phyloP scores from a whole-genome alignment of 495 filamentous ascomycete genomes.

The Penicillium soppii region DNA sequence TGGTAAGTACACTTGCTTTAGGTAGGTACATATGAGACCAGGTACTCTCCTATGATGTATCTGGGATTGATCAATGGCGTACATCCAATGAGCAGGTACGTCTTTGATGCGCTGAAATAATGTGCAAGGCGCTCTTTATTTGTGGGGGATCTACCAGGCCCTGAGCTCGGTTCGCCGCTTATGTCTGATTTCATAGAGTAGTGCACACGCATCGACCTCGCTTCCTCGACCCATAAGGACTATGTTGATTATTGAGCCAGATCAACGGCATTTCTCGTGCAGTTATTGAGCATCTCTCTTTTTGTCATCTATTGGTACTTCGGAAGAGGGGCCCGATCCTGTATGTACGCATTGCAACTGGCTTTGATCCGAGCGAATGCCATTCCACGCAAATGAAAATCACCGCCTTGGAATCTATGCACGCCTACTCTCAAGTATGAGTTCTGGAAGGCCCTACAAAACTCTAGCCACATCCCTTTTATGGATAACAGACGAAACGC shows the following conservation, averaged over 20 bases:
- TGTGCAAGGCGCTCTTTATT: not conserved
- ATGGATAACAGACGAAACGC: not conserved
- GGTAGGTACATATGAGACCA: not conserved
- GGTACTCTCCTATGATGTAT: not conserved
- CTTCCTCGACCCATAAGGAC: not conserved
- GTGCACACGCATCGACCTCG: not conserved
- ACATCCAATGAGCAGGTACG: not conserved
- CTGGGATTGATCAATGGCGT: not conserved
- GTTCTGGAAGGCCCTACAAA: not conserved
- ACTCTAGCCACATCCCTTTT: not conserved
- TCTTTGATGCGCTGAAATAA: not conserved
- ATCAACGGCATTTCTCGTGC: not conserved
- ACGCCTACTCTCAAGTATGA: not conserved
- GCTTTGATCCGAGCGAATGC: not conserved
- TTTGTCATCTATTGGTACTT: not conserved
- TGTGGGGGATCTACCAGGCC: not conserved
- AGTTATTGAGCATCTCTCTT: not conserved
- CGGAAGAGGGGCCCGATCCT: too few relatives aligned
- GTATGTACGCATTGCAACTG: not conserved
- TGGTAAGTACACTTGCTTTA: not conserved
- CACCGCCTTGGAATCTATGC: not conserved
- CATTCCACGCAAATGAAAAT: not conserved
- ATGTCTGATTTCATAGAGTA: not conserved
- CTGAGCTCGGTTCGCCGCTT: constrained; percentile 2
- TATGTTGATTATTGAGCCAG: not conserved